Base-by-base conservation (phyloP, 2,329 filamentous ascomycete species). In the Aureobasidium sp. region DNA sequence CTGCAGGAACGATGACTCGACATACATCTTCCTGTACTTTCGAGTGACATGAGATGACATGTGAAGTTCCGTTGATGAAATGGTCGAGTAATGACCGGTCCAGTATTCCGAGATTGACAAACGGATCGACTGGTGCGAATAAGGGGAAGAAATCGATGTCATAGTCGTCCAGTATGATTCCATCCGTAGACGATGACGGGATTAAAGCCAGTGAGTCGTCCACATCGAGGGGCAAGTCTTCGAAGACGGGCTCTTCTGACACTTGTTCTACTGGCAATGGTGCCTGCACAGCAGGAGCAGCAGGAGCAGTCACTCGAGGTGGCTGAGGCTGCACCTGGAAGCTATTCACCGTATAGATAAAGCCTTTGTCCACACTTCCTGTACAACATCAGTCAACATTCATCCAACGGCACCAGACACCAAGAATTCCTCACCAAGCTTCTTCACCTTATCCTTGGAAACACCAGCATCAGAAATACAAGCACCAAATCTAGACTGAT, bases 11-110 rank as follows among this genome's bases (percentile, higher is more conserved):
- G 13, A 62, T 62, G 21, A 62, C 53, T 32, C 47, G 45, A 16
- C 61, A 53, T n/a, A 62, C 48, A 14, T 62, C 54, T 44, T 59
- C 48, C 32, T 54, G 61, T 4, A 62, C 61, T 21, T 53, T 51
- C 29, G 61, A 44, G 13, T 62, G 61, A n/a, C 61, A 62, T 7
- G 61, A 59, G 9, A 62, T 62, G 39, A 62, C 47, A 30, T 58
- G 53, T n/a, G 61, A 62, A 5, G 61, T 58, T 0, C 53, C 47
- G 10, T 62, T 37, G 27, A 58, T 51, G n/a, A 62, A 62, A 14
- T 62, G 61, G n/a, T 62, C 55, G 6, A 62, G 54, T 5, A 62
- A 27, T 6, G 54, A 62, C 2, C 61, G 34, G 9, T 62, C 61
- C 21, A 59, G 11, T 3, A 36, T 32, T 37, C 53, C 55, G 7